phyloP scores from a whole-genome alignment of 1,284 basidiomycete genomes.

The Tilletiopsis washingtonensis region DNA sequence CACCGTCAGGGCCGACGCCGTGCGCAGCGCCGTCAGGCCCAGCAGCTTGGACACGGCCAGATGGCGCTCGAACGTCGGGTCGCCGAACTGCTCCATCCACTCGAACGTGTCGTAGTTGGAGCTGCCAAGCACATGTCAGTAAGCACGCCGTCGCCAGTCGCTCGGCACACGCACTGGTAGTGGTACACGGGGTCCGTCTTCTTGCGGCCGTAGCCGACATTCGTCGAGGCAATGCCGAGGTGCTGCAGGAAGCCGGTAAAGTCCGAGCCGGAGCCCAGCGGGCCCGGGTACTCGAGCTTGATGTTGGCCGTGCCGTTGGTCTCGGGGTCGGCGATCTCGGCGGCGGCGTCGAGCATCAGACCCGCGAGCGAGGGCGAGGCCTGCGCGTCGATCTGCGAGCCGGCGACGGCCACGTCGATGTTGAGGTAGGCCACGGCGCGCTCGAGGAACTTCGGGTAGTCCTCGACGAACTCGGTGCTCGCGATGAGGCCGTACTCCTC shows the following conservation, averaged over 20 bases:
- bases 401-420: constrained; percentile 63
- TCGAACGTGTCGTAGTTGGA: constrained; percentile 65
- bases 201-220: constrained; percentile 41
- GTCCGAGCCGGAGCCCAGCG: constrained; percentile 56
- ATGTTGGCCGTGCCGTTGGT: constrained; percentile 9
- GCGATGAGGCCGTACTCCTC: constrained; percentile 88
- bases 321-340: constrained; percentile 52
- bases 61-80: constrained; percentile 68
- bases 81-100: constrained; percentile 68
- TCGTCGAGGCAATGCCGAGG: constrained; percentile 48
- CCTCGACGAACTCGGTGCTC: constrained; percentile 80
- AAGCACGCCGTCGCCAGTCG: too few species aligned
- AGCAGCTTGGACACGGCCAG: constrained; percentile 58
- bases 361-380: constrained; percentile 71
- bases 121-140: too few species aligned
- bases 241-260: constrained; percentile 65
- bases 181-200: constrained; percentile 63
- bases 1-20: constrained; percentile 57
- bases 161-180: too few species aligned
- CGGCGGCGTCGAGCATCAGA: constrained; percentile 61
- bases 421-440: constrained; percentile 84
- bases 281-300: constrained; percentile 11
- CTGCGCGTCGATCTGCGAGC: constrained; percentile 56
- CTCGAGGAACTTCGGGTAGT: constrained; percentile 72
- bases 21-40: constrained; percentile 54